Evolutionary conservation across 768 basidiomycete species (phyloP), one percentile per base, ranked within the genome.

Genomic region (Rhodotorula graminis): DNA sequence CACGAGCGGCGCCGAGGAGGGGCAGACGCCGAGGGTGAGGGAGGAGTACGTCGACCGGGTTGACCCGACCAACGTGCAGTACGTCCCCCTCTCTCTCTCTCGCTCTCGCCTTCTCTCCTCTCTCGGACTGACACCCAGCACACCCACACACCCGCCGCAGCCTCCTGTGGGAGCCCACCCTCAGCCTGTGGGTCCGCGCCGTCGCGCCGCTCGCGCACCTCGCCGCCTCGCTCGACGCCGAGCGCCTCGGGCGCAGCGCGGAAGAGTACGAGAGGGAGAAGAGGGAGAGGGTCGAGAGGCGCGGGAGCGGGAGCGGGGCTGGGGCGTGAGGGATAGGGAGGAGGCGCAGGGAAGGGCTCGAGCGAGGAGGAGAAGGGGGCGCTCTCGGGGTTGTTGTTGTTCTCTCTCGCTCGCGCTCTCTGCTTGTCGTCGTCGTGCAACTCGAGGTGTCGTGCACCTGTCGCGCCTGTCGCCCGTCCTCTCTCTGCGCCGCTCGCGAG

Each of bases 61-160:
- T 8, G 71, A 72, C 42, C 71, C 71, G 23, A 53, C 52, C 15
- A 72, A 72, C 58, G 60, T 67, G 31, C 71, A 72, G 71, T 67
- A 40, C 50, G 66, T 55, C 23, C n/a, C n/a, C n/a, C 11, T 31
- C 3, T 12, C 21, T 37, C 40, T 55, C 29, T 31, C 47, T n/a
- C n/a, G n/a, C n/a, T n/a, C n/a, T n/a, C n/a, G 7, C 46, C 31
- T 23, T 16, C 64, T 56, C 58, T 46, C 44, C 37, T 29, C 37
- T 29, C 25, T 11, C 14, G 6, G 2, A 52, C 27, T 25, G 52
- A 53, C 11, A 16, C 47, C 11, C 47, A 11, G 47, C 47, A 18
- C 11, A 5, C 18, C 19, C 21, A 50, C 49, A 2, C 21, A 50
- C 25, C 19, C 53, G 8, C n/a, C 29, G 0, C 47, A 72, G 71